A percentile compares a stretch with the other conserved stretches of the same genome.
Conservation (phyloP, 208 protist genomes). For the Acanthamoeba healyi region DNA sequence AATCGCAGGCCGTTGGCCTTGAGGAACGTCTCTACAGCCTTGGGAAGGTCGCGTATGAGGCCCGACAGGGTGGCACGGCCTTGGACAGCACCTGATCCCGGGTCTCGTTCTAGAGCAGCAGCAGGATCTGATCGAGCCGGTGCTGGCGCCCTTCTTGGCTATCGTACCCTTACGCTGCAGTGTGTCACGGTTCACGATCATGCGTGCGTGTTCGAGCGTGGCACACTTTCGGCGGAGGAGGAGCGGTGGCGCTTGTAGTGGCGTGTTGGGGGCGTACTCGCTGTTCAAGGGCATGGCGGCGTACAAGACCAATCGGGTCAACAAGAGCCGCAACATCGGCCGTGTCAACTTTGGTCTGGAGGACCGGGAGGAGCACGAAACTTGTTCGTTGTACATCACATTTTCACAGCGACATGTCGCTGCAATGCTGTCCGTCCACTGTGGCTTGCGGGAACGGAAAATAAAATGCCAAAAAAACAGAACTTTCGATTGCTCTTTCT, state of each 20-base stretch:
- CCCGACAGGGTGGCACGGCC: slow-evolving; percentile 41
- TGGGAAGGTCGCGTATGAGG: slow-evolving; percentile 25
- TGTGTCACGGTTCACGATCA: no score
- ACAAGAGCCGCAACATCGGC: not conserved
- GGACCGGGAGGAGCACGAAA: not conserved
- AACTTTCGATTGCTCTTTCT: no score
- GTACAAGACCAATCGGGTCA: not conserved
- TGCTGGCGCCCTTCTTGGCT: slow-evolving; percentile 40
- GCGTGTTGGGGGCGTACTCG: not conserved
- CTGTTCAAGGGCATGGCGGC: not conserved
- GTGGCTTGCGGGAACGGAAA: no score
- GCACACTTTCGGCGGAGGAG: no score
- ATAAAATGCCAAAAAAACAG: no score
- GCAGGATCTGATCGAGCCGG: slow-evolving; percentile 2
- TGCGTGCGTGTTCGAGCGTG: no score
- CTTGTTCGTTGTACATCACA: not conserved
- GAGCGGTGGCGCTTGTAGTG: not conserved
- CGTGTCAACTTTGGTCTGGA: not conserved
- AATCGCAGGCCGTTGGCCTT: slow-evolving; percentile 53
- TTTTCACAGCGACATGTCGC: no score
- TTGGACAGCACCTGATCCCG: slow-evolving; percentile 34
- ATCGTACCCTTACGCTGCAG: no score
- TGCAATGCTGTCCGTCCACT: no score
- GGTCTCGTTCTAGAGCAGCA: slow-evolving; percentile 45
- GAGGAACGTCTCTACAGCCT: slow-evolving; percentile 51